Percentiles rank a stretch among this genome's conserved stretches.
Conservation (phyloP, 2,329 filamentous ascomycete species). For the Diaporthe sp. region DNA sequence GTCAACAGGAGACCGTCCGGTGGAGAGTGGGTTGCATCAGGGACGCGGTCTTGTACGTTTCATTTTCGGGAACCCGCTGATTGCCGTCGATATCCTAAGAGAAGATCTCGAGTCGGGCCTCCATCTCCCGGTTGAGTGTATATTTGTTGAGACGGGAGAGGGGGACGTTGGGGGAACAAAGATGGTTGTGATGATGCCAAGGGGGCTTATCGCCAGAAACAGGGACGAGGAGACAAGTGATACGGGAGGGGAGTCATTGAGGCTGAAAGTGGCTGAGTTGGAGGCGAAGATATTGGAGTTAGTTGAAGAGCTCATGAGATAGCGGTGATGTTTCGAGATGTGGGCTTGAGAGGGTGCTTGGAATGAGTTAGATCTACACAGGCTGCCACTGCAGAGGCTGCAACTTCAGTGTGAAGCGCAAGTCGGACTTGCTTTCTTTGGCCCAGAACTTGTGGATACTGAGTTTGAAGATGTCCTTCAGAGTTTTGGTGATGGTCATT, state of each 20-base stretch:
- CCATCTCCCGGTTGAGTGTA: not conserved
- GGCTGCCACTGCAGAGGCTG: too few species aligned
- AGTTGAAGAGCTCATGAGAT: conserved; percentile 2
- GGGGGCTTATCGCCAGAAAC: not conserved
- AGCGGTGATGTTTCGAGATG: not conserved
- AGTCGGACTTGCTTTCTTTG: not conserved
- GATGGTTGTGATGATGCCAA: conserved; percentile 7
- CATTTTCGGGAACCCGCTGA: conserved; percentile 1
- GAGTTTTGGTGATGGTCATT: not conserved
- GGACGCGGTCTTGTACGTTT: not conserved
- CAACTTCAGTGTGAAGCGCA: not conserved
- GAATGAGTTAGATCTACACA: too few species aligned
- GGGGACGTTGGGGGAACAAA: not conserved
- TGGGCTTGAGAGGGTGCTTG: too few species aligned
- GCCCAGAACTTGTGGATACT: not conserved
- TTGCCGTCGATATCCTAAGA: not conserved
- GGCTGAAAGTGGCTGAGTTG: conserved; percentile 6
- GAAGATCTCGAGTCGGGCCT: not conserved
- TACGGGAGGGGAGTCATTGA: not conserved
- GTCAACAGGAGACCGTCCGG: not conserved
- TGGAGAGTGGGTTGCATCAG: not conserved
- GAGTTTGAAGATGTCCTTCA: not conserved
- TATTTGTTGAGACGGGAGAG: not conserved
- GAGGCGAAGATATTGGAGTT: not conserved
- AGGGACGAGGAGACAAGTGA: not conserved